phyloP scores from a whole-genome alignment of 352 stramenopile genomes.

The Globisporangium abappressorium region DNA sequence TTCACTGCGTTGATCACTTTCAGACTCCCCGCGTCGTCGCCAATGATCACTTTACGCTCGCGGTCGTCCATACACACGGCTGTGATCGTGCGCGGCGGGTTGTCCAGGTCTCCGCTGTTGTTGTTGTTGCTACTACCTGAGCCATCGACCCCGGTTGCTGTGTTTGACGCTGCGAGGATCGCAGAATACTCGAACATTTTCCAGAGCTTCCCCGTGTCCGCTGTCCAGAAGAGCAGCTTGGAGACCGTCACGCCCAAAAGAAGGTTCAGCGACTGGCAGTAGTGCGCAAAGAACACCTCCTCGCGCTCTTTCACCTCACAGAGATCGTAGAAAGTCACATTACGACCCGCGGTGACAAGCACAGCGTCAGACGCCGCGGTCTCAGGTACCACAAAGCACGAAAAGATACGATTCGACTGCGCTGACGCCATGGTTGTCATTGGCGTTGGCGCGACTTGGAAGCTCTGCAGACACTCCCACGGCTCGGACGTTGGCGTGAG shows the following conservation, averaged over 20 bases:
- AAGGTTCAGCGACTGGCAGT: slow-evolving; percentile 52
- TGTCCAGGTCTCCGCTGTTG: background rate
- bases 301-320: slow-evolving; percentile 58
- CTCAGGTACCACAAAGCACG: slow-evolving; percentile 39
- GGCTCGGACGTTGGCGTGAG: slow-evolving; percentile 39
- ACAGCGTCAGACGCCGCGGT: slow-evolving; percentile 49
- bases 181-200: slow-evolving; percentile 51
- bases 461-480: slow-evolving; percentile 51
- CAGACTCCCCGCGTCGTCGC: slow-evolving; percentile 61
- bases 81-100: slow-evolving; percentile 41
- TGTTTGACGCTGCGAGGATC: slow-evolving; percentile 26
- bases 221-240: slow-evolving; percentile 59
- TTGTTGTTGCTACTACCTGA: slow-evolving; percentile 6
- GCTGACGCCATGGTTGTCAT: background rate
- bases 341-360: slow-evolving; percentile 37
- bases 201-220: slow-evolving; percentile 44
- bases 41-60: slow-evolving; percentile 76
- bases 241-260: slow-evolving; percentile 52
- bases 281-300: slow-evolving; percentile 61
- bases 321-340: slow-evolving; percentile 55
- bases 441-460: slow-evolving; percentile 20
- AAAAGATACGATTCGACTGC: slow-evolving; percentile 6
- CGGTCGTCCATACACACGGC: slow-evolving; percentile 80
- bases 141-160: slow-evolving; percentile 4
- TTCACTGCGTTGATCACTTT: slow-evolving; percentile 77